Evolutionary conservation across 2,329 filamentous ascomycete species (phyloP), one percentile per base, ranked within the genome.

Genomic region (Xylaria sp.): DNA sequence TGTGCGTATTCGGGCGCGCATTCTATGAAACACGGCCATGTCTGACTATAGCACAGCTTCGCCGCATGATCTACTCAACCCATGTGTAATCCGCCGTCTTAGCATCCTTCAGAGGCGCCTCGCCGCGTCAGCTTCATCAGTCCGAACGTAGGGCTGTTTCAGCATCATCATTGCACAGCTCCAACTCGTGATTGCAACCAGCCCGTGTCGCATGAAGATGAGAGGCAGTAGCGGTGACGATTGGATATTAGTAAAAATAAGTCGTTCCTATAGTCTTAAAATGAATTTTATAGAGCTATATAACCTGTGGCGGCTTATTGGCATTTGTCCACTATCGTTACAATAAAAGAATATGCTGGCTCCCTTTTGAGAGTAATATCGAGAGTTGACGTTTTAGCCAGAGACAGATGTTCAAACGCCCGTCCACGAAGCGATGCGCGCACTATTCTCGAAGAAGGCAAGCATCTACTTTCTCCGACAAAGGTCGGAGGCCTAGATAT

Each of bases 1-100:
- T 10, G 3, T 13, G 15, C 29, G n/a, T 10, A 27, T 27, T 1
- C 6, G n/a, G 27, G 19, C 2, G 31, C 13, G 33, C 17, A 15
- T 27, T 15, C 17, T 4, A 46, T 46, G 47, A 61, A 53, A 61
- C 58, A 40, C 40, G 15, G 47, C 58, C 47, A 61, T 53, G 47
- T 37, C 15, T 17, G 21, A 10, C 25, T n/a, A 52, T 58, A 47
- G 54, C 27, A 61, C 58, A 31, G 46, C 46, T 53, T 53, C 40
- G 47, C 31, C 21, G 61, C 63, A 41, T 54, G 47, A 35, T 31
- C 17, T 15, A 31, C 23, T 38, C 11, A 21, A 21, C 29, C 4
- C 3, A 8, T 41, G 68, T 51, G 31, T 21, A 11, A 29, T 55
- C 23, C 15, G 23, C 17, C 19, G 38, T 29, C 47, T 37, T 13